Evolutionary conservation across 2,329 filamentous ascomycete genomes (phyloP).

Genomic region (Exserohilum rostratum): DNA sequence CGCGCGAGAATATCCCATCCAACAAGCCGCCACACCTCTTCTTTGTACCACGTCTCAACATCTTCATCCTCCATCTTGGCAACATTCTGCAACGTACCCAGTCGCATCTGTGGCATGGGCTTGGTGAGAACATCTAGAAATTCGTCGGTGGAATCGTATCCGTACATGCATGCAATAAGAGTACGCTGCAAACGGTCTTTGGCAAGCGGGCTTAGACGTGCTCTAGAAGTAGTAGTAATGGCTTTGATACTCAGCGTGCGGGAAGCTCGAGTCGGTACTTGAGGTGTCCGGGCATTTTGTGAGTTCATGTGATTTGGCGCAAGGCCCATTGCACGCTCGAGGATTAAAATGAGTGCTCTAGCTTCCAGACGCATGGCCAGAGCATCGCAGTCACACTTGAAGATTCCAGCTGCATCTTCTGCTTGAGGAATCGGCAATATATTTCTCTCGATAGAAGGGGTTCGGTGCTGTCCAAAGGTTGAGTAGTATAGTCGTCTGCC

Average conservation of each 20-base stretch:
- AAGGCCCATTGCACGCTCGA: constrained; percentile 49
- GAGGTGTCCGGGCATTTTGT: constrained; percentile 17
- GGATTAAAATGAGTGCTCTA: constrained; percentile 50
- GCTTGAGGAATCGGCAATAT: constrained; percentile 24
- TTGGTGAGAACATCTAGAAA: constrained; percentile 52
- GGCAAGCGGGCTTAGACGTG: constrained; percentile 44
- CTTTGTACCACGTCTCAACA: constrained; percentile 60
- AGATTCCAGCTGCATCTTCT: constrained; percentile 5
- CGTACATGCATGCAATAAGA: constrained; percentile 53
- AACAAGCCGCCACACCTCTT: constrained; percentile 62
- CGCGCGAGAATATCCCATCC: constrained; percentile 61
- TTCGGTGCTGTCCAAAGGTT: constrained; percentile 46
- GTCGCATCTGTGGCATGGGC: constrained; percentile 36
- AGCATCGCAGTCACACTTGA: constrained; percentile 28
- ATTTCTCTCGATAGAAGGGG: constrained; percentile 34
- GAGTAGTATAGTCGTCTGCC: constrained; percentile 48
- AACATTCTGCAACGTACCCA: constrained; percentile 32
- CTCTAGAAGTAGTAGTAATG: constrained; percentile 34
- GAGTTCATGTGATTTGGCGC: constrained; percentile 47
- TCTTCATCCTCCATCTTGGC: constrained; percentile 49
- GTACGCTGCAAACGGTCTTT: constrained; percentile 54
- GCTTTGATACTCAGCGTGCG: constrained; percentile 37
- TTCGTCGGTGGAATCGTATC: constrained; percentile 44
- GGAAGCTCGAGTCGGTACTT: constrained; percentile 8
- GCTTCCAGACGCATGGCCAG: constrained; percentile 43